Conservation (phyloP, 345 rosid genomes). For the Abelmoschus esculentus region DNA sequence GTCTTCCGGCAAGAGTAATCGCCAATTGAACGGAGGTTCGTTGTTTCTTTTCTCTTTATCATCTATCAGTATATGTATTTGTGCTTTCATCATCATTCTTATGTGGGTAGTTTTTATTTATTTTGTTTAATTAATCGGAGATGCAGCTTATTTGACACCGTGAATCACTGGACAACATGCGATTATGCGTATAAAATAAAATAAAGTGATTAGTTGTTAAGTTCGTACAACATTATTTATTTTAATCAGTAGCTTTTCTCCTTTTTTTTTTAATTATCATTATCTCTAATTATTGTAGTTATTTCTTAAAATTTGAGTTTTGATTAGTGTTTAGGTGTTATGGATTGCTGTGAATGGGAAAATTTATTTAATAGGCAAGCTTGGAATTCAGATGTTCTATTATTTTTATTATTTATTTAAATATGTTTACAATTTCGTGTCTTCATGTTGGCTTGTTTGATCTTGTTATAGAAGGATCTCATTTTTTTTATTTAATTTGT, state of each 20-base stretch:
- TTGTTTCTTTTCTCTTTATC: not conserved
- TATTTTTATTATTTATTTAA: not conserved
- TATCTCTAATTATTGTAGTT: not conserved
- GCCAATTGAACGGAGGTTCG: slow-evolving; percentile 66
- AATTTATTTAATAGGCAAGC: not conserved
- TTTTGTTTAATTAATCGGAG: not conserved
- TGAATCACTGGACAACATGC: not conserved
- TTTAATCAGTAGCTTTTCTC: not conserved
- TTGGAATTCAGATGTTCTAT: not conserved
- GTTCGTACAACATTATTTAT: no score
- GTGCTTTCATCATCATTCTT: not conserved
- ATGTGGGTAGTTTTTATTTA: not conserved
- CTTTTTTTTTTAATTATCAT: not conserved
- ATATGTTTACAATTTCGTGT: not conserved
- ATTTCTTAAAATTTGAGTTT: not conserved
- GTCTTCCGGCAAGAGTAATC: slow-evolving; percentile 60
- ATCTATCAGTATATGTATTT: not conserved
- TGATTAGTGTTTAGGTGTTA: not conserved
- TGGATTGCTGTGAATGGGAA: not conserved
- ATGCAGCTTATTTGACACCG: not conserved
- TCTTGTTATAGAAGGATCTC: not conserved
- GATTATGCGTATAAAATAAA: not conserved
- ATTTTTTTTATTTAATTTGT: not conserved
- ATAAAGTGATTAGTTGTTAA: not conserved
- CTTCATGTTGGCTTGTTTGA: not conserved